Evolutionary conservation across 164 flowering plant species (phyloP), one percentile per base, ranked within the genome.

Genomic region (Euptelea pleiosperma): DNA sequence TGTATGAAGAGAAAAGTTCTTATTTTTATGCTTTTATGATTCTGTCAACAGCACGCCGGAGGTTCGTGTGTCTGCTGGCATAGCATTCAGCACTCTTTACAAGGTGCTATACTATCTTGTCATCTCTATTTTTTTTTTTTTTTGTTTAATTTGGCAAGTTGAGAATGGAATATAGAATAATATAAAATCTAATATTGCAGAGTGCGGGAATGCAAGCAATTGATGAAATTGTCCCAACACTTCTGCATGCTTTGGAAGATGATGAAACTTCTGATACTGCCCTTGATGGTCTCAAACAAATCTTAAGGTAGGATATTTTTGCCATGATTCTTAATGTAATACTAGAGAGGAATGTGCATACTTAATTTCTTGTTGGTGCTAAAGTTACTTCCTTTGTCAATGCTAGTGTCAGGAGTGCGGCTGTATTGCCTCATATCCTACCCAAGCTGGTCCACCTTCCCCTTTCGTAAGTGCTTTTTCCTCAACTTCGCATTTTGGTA

Each of bases 171-270:
- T 35, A 52, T 24, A 2, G 10, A 46, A 25, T 22, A 18, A 15
- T 18, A 18, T 46, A 49, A 31, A 50, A 46, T 55, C 0, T 58
- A 12, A 28, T 60, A 48, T 55, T 71, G 66, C 75, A 94, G 99
- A 94, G 82, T 80, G 99, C 99, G 67, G 99, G 99, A 57, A 54
- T 94, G 96, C 99, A 86, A 84, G 99, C 99, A 60, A 89, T 94
- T 73, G 99, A 94, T 76, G 99, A 94, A 68, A 94, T 94, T 58
- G 92, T 94, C 41, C 99, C 99, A 28, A 94, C 97, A 6, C 89
- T 94, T 72, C 73, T 94, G 37, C 95, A 84, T 79, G 93, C 97
- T 41, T 66, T 94, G 64, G 99, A 94, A 64, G 93, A 91, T 72
- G 88, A 85, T 58, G 62, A 77, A 70, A 85, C 86, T 8, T 91